phyloP scores from a whole-genome alignment of 805 yeast species.

The Candida ovalis region DNA sequence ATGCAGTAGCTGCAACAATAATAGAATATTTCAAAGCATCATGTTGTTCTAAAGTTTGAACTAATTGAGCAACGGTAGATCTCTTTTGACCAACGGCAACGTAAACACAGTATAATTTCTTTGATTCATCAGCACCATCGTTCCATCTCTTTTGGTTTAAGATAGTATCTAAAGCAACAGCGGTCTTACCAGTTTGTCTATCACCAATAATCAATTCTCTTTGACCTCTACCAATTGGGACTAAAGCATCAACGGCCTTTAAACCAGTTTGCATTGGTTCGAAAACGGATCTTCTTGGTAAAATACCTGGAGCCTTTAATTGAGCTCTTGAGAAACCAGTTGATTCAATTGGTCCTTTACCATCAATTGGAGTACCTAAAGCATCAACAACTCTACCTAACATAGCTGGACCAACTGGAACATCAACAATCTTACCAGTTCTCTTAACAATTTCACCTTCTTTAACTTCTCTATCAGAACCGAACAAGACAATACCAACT shows the following conservation, averaged over 20 bases:
- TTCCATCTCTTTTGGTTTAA: slow-evolving; percentile 99
- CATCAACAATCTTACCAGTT: slow-evolving; percentile 99
- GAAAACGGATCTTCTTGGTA: slow-evolving; percentile 97
- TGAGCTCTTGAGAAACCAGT: slow-evolving; percentile 89
- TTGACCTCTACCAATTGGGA: slow-evolving; percentile 99
- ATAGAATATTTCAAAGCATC: slow-evolving; percentile 97
- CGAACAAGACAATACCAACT: slow-evolving; percentile 99
- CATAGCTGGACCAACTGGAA: slow-evolving; percentile 96
- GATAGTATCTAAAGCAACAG: slow-evolving; percentile 97
- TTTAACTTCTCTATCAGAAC: slow-evolving; percentile 97
- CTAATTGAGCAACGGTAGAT: slow-evolving; percentile 99
- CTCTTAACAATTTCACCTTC: slow-evolving; percentile 99
- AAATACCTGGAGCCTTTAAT: slow-evolving; percentile 99
- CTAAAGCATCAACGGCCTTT: slow-evolving; percentile 97
- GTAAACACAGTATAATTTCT: slow-evolving; percentile 99
- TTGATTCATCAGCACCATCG: slow-evolving; percentile 88
- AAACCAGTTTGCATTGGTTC: slow-evolving; percentile 99
- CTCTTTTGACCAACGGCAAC: slow-evolving; percentile 99
- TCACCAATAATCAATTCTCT: slow-evolving; percentile 99
- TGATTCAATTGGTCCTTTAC: slow-evolving; percentile 96
- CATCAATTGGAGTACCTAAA: slow-evolving; percentile 98
- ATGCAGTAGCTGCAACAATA: slow-evolving; percentile 99
- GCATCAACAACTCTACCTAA: slow-evolving; percentile 99
- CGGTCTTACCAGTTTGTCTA: slow-evolving; percentile 99
- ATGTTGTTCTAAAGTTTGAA: slow-evolving; percentile 96